phyloP scores from a whole-genome alignment of 2,329 filamentous ascomycete species.

The Neopestalotiopsis clavispora region DNA sequence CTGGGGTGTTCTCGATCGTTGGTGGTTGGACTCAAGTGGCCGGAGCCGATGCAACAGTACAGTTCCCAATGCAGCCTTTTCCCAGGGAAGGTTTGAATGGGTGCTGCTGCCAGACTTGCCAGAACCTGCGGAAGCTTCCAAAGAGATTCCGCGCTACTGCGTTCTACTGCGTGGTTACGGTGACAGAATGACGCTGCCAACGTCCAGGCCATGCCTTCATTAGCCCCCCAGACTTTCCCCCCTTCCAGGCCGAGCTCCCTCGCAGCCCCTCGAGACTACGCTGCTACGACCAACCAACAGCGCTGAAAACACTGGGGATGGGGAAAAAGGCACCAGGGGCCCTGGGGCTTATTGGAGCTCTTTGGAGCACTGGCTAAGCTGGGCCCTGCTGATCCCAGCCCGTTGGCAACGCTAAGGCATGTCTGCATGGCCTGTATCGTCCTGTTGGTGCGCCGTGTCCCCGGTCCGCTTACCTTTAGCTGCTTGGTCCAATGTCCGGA shows the following conservation, averaged over 20 bases:
- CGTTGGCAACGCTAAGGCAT: constrained; percentile 9
- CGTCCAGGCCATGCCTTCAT: background rate
- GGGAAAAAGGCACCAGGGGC: background rate
- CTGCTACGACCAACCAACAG: background rate
- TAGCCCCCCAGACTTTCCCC: background rate
- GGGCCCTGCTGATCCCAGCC: constrained; percentile 14
- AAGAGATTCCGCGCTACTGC: constrained; percentile 16
- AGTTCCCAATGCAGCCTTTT: background rate
- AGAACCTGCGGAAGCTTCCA: constrained; percentile 14
- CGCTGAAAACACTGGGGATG: constrained; percentile 7
- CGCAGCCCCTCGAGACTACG: background rate
- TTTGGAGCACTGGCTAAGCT: background rate
- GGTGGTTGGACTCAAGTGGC: background rate
- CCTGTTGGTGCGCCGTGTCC: constrained; percentile 1
- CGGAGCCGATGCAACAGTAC: background rate
- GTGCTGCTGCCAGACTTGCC: background rate
- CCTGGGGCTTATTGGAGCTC: background rate
- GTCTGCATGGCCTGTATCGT: background rate
- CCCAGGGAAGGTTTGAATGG: too few relatives aligned
- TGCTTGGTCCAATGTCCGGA: background rate
- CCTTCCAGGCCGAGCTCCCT: background rate
- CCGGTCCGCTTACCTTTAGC: background rate
- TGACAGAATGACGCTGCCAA: constrained; percentile 7
- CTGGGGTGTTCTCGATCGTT: background rate
- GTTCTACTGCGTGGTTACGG: background rate